Conservation (phyloP, 2,329 filamentous ascomycete genomes). For the Corynespora cassiicola region DNA sequence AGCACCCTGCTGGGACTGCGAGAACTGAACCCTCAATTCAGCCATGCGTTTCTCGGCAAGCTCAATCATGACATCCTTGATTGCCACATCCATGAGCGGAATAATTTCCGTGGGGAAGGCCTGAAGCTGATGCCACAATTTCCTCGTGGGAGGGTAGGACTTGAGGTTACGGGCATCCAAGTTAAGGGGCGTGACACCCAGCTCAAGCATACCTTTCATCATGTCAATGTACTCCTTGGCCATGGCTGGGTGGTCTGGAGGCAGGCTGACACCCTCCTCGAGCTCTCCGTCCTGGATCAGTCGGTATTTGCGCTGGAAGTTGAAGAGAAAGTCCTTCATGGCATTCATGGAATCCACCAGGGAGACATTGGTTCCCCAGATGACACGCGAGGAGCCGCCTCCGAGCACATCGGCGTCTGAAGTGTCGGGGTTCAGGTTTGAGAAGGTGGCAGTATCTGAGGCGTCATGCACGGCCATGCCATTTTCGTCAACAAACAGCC, state of each 20-base stretch:
- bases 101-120: conserved; percentile 96
- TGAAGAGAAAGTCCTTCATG: conserved; percentile 91
- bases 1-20: conserved; percentile 62
- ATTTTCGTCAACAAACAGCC: conserved; percentile 70
- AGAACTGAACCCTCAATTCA: conserved; percentile 63
- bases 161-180: conserved; percentile 89
- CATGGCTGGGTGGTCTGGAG: conserved; percentile 71
- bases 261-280: conserved; percentile 72
- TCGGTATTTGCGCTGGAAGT: conserved; percentile 92
- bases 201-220: conserved; percentile 87
- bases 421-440: conserved; percentile 77
- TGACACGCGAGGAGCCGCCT: conserved; percentile 79
- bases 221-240: conserved; percentile 84
- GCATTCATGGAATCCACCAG: conserved; percentile 85
- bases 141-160: conserved; percentile 88
- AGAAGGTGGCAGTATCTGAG: conserved; percentile 69
- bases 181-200: conserved; percentile 85
- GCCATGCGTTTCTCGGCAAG: conserved; percentile 81
- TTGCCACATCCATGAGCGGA: conserved; percentile 91
- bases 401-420: conserved; percentile 91
- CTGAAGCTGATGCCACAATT: conserved; percentile 94
- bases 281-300: conserved; percentile 88
- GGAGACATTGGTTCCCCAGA: conserved; percentile 98
- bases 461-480: conserved; percentile 62
- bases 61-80: conserved; percentile 93